Conservation (phyloP, 2,329 filamentous ascomycete genomes). For the Capronia americana region DNA sequence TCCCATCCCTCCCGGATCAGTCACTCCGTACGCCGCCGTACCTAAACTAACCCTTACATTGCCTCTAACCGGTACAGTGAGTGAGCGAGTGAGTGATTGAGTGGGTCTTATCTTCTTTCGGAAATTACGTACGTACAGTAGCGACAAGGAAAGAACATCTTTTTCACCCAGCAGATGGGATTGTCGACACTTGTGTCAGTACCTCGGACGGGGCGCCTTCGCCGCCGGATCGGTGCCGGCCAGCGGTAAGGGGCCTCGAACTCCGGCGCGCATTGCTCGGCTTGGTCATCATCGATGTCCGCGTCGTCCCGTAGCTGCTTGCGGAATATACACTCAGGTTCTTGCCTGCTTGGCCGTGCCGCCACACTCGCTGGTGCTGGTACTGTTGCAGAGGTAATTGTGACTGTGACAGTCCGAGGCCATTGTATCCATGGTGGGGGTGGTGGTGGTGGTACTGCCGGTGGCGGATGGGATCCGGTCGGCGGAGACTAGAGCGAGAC, state of each 20-base stretch:
- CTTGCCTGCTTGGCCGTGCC: neutral
- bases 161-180: no score
- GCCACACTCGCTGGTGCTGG: slow-evolving; percentile 18
- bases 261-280: neutral
- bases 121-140: neutral
- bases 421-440: slow-evolving; percentile 6
- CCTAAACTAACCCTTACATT: neutral
- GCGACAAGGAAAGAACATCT: neutral
- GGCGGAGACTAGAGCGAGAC: slow-evolving; percentile 14
- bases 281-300: slow-evolving; percentile 10
- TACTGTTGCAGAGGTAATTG: slow-evolving; percentile 4
- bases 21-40: neutral
- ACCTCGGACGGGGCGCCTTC: neutral
- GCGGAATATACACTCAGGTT: slow-evolving; percentile 26
- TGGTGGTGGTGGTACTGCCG: slow-evolving; percentile 14
- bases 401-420: neutral
- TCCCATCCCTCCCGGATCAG: neutral
- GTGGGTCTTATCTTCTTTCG: neutral
- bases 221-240: neutral
- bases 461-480: slow-evolving; percentile 19
- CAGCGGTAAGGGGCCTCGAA: neutral
- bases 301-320: slow-evolving; percentile 23
- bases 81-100: no score
- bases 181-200: neutral
- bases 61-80: neutral